Conservation (phyloP, 2,329 filamentous ascomycete species). For the Coleophoma crateriformis region DNA sequence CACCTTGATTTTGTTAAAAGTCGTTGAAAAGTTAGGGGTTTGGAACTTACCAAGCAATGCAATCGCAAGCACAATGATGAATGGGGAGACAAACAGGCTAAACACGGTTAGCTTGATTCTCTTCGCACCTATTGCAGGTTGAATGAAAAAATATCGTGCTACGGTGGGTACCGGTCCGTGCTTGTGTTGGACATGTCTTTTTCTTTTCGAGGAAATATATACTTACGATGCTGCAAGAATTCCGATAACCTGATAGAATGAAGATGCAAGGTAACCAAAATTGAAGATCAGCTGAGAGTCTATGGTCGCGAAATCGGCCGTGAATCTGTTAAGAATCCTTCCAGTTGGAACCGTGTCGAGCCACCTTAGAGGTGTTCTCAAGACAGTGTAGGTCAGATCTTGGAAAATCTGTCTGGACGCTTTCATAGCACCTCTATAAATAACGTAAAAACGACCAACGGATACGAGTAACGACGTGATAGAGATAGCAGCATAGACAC, state of each 20-base stretch:
- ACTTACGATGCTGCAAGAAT: slow-evolving; percentile 52
- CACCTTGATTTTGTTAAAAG: slow-evolving; percentile 28
- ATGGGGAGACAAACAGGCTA: slow-evolving; percentile 52
- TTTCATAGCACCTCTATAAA: slow-evolving; percentile 57
- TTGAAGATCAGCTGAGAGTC: slow-evolving; percentile 62
- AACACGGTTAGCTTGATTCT: too few species aligned
- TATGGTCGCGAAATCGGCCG: slow-evolving; percentile 66
- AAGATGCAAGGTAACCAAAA: slow-evolving; percentile 51
- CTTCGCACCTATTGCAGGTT: too few species aligned
- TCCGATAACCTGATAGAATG: slow-evolving; percentile 53
- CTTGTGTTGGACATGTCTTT: too few species aligned
- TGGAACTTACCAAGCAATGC: slow-evolving; percentile 19
- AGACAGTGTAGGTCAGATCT: slow-evolving; percentile 56
- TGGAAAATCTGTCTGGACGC: slow-evolving; percentile 63
- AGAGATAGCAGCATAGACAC: slow-evolving; percentile 59
- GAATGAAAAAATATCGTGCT: too few species aligned
- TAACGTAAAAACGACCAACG: slow-evolving; percentile 46
- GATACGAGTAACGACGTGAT: slow-evolving; percentile 44
- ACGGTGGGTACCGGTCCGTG: too few species aligned
- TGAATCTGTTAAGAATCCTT: slow-evolving; percentile 71
- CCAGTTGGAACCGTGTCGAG: slow-evolving; percentile 73
- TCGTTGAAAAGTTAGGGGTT: background rate
- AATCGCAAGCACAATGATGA: slow-evolving; percentile 55
- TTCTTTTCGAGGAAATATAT: background rate
- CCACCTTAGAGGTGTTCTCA: slow-evolving; percentile 69